phyloP scores from a whole-genome alignment of 805 yeast species.

The Hanseniaspora clermontiae region DNA sequence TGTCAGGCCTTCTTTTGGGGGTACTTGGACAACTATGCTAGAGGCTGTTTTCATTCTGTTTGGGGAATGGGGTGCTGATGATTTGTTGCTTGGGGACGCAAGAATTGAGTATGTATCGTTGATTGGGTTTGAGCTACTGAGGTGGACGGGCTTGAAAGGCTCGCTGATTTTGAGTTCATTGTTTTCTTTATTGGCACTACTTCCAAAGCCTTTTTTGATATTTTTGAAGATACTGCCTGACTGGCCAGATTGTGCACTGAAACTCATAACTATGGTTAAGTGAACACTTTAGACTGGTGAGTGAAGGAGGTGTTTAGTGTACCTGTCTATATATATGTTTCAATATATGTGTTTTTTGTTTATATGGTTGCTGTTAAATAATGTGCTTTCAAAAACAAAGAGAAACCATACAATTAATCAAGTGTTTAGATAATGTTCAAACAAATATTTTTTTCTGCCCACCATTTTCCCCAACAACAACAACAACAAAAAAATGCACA shows the following conservation, averaged over 20 bases:
- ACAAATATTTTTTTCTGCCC: no score
- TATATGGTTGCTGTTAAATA: no score
- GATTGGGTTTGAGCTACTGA: background rate
- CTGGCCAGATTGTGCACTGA: background rate
- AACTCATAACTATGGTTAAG: background rate
- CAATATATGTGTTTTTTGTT: no score
- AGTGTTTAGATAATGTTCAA: no score
- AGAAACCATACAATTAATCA: no score
- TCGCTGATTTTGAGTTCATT: constrained; percentile 9
- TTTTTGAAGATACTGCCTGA: constrained; percentile 4
- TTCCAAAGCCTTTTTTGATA: constrained; percentile 6
- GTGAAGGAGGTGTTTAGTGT: no score
- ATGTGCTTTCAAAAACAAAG: no score
- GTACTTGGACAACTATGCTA: background rate
- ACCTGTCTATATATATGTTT: no score
- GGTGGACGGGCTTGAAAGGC: constrained; percentile 11
- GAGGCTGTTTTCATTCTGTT: background rate
- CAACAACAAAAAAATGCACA: no score
- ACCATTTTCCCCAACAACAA: no score
- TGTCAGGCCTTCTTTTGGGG: background rate
- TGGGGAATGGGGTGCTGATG: background rate
- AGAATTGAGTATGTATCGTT: background rate
- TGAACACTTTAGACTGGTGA: no score
- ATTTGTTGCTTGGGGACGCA: background rate
- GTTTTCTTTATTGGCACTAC: background rate